phyloP scores from a whole-genome alignment of 75 land plant species.

The Sequoiadendron giganteum region DNA sequence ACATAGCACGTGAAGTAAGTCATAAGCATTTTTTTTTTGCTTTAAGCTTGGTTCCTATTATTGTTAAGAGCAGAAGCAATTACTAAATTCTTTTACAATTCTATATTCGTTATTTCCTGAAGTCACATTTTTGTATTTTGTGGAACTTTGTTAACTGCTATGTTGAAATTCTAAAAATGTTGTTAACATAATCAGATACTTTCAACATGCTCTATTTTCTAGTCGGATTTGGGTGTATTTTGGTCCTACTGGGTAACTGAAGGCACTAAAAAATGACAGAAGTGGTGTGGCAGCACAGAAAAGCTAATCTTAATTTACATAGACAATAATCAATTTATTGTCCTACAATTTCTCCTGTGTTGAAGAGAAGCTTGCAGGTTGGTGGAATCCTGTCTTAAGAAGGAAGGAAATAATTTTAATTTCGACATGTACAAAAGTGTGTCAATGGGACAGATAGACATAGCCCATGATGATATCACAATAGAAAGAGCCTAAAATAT shows the following conservation, averaged over 20 bases:
- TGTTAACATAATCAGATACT: background rate
- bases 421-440: background rate
- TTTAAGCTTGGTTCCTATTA: background rate
- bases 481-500: background rate
- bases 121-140: background rate
- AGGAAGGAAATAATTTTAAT: background rate
- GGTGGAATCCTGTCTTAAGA: background rate
- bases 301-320: background rate
- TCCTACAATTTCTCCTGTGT: background rate
- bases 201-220: background rate
- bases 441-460: background rate
- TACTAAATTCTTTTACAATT: background rate
- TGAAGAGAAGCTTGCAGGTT: background rate
- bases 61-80: background rate
- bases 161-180: background rate
- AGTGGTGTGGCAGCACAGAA: background rate
- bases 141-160: background rate
- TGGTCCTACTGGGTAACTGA: background rate
- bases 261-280: background rate
- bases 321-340: background rate
- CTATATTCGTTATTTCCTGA: background rate
- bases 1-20: conserved; percentile 90
- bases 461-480: background rate
- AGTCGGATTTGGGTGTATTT: background rate
- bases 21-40: background rate